Conservation (phyloP, 805 yeast species). For the Hanseniaspora pseudoguilliermondii region DNA sequence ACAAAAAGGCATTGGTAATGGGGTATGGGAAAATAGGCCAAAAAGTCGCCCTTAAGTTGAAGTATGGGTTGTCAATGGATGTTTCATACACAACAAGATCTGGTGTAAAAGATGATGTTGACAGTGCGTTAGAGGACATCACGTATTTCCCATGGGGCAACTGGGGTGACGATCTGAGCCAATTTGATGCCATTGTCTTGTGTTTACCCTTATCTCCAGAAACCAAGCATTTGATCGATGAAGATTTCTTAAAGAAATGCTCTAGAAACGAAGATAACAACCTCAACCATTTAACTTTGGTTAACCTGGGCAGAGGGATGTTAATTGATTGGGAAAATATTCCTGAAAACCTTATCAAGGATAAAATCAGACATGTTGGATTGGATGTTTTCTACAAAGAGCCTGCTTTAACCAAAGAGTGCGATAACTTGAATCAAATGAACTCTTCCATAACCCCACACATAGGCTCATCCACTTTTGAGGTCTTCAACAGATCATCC, state of each 20-base stretch:
- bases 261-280: slow-evolving; percentile 16
- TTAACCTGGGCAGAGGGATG: slow-evolving; percentile 51
- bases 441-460: slow-evolving; percentile 42
- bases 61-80: slow-evolving; percentile 42
- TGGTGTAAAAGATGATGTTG: slow-evolving; percentile 22
- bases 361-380: slow-evolving; percentile 39
- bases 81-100: slow-evolving; percentile 43
- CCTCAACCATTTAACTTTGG: slow-evolving; percentile 32
- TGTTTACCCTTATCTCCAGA: slow-evolving; percentile 46
- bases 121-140: slow-evolving; percentile 26
- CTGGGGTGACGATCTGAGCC: slow-evolving; percentile 19
- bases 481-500: slow-evolving; percentile 35
- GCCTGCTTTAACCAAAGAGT: slow-evolving; percentile 26
- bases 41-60: slow-evolving; percentile 38
- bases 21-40: slow-evolving; percentile 55
- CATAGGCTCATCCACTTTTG: slow-evolving; percentile 44
- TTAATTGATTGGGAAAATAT: slow-evolving; percentile 42
- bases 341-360: slow-evolving; percentile 31
- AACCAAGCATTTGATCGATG: slow-evolving; percentile 38
- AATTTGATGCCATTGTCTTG: slow-evolving; percentile 41
- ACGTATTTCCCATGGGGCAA: slow-evolving; percentile 28
- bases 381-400: slow-evolving; percentile 49
- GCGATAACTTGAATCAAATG: slow-evolving; percentile 19
- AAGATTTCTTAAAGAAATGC: slow-evolving; percentile 29
- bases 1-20: slow-evolving; percentile 40